A percentile compares a stretch with the other conserved stretches of the same genome.
These are phyloP conservation scores for Solanum paucissectum DNA, from an alignment of 257 asterid species.

Conservation along the genomic window DNA sequence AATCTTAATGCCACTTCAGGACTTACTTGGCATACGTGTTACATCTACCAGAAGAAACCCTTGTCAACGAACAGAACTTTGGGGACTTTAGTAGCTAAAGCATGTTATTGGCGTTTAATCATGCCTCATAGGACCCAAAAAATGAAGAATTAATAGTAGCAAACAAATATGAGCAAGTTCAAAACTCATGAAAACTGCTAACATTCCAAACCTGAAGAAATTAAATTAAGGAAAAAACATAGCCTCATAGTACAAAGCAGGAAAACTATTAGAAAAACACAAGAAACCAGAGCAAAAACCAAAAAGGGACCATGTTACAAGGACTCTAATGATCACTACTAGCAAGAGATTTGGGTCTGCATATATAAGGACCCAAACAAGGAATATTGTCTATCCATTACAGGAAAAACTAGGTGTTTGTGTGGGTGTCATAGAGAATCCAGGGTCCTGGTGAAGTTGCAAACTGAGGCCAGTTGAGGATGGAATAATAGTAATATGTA, in stretches of 20 bases:
- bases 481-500: background rate
- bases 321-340: background rate
- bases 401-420: background rate
- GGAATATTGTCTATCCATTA: background rate
- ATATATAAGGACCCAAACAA: background rate
- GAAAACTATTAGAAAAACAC: background rate
- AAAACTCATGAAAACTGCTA: background rate
- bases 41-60: background rate
- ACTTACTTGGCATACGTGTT: background rate
- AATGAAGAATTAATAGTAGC: background rate
- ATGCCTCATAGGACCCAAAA: background rate
- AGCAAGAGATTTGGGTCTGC: background rate
- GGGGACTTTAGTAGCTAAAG: background rate
- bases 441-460: background rate
- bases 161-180: background rate
- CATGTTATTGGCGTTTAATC: background rate
- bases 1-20: background rate
- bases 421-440: background rate
- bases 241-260: background rate
- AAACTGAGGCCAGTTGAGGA: background rate
- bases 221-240: background rate
- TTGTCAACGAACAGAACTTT: background rate
- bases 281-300: background rate
- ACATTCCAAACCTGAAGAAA: background rate
- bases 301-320: background rate